phyloP scores from a whole-genome alignment of 2,329 filamentous ascomycete genomes.

The Raffaelea deltoideospora region DNA sequence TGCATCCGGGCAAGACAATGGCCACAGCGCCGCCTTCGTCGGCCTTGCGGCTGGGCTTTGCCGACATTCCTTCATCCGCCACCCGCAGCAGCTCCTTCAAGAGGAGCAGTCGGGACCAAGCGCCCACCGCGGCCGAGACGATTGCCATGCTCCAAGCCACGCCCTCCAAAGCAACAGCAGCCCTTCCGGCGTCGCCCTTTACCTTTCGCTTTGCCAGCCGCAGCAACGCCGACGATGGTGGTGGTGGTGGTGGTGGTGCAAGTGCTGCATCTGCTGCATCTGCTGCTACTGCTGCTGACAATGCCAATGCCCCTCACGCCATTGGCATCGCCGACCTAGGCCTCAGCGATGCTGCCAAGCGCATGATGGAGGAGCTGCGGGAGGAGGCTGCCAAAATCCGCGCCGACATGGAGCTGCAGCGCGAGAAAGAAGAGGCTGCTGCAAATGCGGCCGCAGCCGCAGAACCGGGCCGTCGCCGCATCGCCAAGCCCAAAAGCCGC shows the following conservation, averaged over 20 bases:
- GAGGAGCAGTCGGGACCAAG: constrained; percentile 23
- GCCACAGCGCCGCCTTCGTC: constrained; percentile 67
- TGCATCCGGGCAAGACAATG: constrained; percentile 74
- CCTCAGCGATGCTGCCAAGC: constrained; percentile 46
- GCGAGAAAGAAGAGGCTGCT: constrained; percentile 46
- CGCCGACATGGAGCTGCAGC: constrained; percentile 47
- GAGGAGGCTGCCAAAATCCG: constrained; percentile 59
- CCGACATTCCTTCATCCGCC: constrained; percentile 41
- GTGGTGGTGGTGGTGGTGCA: no score
- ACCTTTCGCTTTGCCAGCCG: constrained; percentile 45
- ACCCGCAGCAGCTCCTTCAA: constrained; percentile 2
- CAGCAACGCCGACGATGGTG: constrained; percentile 12
- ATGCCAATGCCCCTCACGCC: no score
- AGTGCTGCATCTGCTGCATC: no score
- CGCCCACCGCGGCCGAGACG: constrained; percentile 11
- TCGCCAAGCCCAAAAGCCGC: constrained; percentile 68
- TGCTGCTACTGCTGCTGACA: no score
- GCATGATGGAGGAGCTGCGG: constrained; percentile 51
- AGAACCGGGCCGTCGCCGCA: constrained; percentile 34
- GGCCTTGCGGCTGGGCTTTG: constrained; percentile 68
- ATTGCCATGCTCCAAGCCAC: constrained; percentile 33
- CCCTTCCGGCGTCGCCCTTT: constrained; percentile 41
- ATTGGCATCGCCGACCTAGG: no score
- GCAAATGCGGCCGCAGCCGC: constrained; percentile 26
- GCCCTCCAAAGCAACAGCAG: constrained; percentile 41